These are phyloP conservation scores for Kluyveromyces lactis DNA, from an alignment of 805 yeast genomes.

Conservation along the genomic window DNA sequence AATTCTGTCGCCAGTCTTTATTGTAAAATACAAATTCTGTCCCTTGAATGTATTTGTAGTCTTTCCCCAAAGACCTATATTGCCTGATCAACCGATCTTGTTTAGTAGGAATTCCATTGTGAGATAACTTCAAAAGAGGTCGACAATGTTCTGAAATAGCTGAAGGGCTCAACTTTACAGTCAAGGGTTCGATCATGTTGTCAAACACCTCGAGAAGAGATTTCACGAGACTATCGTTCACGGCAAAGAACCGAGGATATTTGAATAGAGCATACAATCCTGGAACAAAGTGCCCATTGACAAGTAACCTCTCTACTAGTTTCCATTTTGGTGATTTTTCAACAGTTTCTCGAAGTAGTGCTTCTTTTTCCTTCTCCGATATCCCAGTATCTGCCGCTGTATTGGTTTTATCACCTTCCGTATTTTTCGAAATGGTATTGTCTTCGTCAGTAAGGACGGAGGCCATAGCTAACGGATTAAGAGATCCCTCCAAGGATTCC, in stretches of 20 bases:
- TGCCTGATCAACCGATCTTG: neutral
- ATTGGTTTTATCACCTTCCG: constrained; percentile 4
- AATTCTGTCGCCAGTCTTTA: constrained; percentile 37
- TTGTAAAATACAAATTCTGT: constrained; percentile 34
- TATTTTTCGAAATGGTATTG: constrained; percentile 31
- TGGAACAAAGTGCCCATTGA: constrained; percentile 56
- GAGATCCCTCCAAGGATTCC: constrained; percentile 51
- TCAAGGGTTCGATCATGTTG: constrained; percentile 42
- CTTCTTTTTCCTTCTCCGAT: constrained; percentile 12
- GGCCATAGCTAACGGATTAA: constrained; percentile 79
- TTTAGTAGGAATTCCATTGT: constrained; percentile 3
- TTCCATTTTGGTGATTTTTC: constrained; percentile 31
- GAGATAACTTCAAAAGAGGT: neutral
- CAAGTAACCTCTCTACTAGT: constrained; percentile 45
- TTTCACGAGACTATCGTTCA: constrained; percentile 41
- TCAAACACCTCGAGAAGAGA: constrained; percentile 44
- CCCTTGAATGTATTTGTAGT: neutral
- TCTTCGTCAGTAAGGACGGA: constrained; percentile 72
- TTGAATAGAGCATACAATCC: constrained; percentile 48
- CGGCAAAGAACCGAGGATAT: constrained; percentile 52
- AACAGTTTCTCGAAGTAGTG: constrained; percentile 6
- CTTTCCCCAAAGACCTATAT: neutral
- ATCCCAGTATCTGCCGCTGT: constrained; percentile 8
- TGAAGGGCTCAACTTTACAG: constrained; percentile 11
- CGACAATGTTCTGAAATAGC: neutral